Evolutionary conservation across 129 eudicot species (phyloP), one percentile per base, ranked within the genome.

Genomic region (Logfia minima): DNA sequence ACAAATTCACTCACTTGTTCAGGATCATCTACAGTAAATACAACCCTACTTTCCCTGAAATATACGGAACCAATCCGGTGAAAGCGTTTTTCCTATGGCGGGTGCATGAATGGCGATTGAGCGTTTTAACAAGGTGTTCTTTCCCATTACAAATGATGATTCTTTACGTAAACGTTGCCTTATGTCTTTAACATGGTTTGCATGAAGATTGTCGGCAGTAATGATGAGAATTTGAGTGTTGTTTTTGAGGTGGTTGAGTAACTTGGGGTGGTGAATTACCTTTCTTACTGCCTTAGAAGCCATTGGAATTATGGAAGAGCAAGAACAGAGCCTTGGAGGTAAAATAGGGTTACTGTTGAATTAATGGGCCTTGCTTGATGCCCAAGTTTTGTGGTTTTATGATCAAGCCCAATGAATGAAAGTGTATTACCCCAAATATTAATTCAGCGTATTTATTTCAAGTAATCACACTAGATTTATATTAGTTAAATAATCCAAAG

Each of bases 41-140:
- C 63, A 86, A 75, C 0, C 94, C 89, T 31, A 89, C 90, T 71
- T 89, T 89, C 5, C 94, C 94, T 18, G 69, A 84, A 29, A 89
- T 75, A 35, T 80, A 86, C 52, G 84, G 83, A 45, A 85, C 62
- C 6, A 78, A 82, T 19, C 61, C 79, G 3, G 80, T 73, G 41
- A 70, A 66, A n/a, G 77, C 75, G 2, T 31, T 56, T 29, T 86
- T 4, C 78, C 87, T 11, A 86, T 78, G n/a, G 70, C 67, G 56
- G 85, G 87, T 52, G 88, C 80, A 79, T 88, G 90, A 8, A 73
- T 19, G 26, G 80, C 81, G 64, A 89, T 72, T 0, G 91, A 75
- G 6, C 82, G 74, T 21, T 77, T 89, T 82, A 85, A 84, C 80
- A 82, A 72, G 1, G 89, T 77, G 35, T 89, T 89, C 37, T 89